A percentile compares a stretch with the other conserved stretches of the same genome.
phyloP scores from a whole-genome alignment of 1,284 basidiomycete genomes.

The Ganoderma meredithae region DNA sequence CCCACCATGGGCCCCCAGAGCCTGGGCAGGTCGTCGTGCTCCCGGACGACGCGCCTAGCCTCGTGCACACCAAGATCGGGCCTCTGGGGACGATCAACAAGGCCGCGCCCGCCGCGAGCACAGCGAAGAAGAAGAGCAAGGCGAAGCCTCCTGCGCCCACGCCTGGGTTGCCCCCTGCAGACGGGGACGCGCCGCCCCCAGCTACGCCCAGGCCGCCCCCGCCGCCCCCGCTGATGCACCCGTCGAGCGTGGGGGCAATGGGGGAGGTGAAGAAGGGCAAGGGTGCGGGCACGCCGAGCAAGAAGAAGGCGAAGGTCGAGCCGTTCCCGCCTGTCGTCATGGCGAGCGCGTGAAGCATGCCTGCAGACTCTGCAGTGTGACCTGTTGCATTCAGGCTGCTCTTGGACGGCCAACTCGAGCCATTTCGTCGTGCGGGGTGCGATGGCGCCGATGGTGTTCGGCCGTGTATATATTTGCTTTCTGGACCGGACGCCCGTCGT shows the following conservation, averaged over 20 bases:
- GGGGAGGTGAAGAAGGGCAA: constrained; percentile 42
- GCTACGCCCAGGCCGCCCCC: constrained; percentile 17
- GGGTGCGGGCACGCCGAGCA: constrained; percentile 39
- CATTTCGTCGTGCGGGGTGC: too few relatives aligned
- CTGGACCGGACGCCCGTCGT: constrained; percentile 5
- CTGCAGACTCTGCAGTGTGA: too few relatives aligned
- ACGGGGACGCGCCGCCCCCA: constrained; percentile 14
- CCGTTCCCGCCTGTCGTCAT: constrained; percentile 57
- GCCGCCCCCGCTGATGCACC: constrained; percentile 28
- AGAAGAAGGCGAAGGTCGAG: constrained; percentile 44
- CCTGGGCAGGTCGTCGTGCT: constrained; percentile 47
- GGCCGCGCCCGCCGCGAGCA: constrained; percentile 40
- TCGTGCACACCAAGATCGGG: constrained; percentile 72
- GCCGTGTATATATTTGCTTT: constrained; percentile 19
- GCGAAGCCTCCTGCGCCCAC: constrained; percentile 36
- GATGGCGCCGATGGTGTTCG: neutral
- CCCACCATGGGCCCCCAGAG: constrained; percentile 17
- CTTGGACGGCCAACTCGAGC: too few relatives aligned
- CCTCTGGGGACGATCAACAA: constrained; percentile 75
- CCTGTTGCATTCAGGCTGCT: too few relatives aligned
- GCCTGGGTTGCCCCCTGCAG: constrained; percentile 2
- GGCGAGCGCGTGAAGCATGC: constrained; percentile 53
- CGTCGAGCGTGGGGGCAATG: constrained; percentile 24
- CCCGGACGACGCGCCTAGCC: constrained; percentile 66
- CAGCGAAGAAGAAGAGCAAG: constrained; percentile 50